Conservation (phyloP, 169 alveolate genomes). For the Eimeria tenella region DNA sequence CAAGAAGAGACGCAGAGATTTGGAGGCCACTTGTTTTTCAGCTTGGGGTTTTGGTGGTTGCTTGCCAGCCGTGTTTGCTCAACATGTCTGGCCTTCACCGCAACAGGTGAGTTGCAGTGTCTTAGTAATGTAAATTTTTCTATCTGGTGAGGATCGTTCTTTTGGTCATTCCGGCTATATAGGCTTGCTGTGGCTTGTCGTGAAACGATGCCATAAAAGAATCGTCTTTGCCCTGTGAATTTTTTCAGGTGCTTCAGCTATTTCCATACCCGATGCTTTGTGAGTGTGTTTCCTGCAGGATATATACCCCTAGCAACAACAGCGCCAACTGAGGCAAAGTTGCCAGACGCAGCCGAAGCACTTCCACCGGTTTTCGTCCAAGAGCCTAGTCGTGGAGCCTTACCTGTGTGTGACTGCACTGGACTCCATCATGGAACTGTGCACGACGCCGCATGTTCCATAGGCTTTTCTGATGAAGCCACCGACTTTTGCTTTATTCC, state of each 20-base stretch:
- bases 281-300: slow-evolving; percentile 13
- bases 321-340: background rate
- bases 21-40: background rate
- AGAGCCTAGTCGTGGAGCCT: background rate
- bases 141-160: background rate
- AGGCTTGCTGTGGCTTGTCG: background rate
- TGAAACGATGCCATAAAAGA: too few relatives aligned
- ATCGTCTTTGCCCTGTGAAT: too few relatives aligned
- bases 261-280: too few relatives aligned
- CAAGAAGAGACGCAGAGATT: background rate
- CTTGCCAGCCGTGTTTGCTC: background rate
- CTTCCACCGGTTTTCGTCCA: background rate
- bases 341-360: background rate
- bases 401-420: slow-evolving; percentile 48
- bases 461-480: background rate
- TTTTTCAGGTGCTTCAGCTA: too few relatives aligned
- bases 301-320: background rate
- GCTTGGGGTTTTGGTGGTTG: background rate
- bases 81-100: background rate
- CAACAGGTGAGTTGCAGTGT: background rate
- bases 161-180: background rate
- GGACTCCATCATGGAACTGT: background rate
- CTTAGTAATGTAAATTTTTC: background rate
- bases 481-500: slow-evolving; percentile 30
- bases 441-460: slow-evolving; percentile 18